Percentiles rank a stretch among this genome's conserved stretches.
phyloP scores from a whole-genome alignment of 192 early-diverging fungal genomes.

The Linnemannia elongata region DNA sequence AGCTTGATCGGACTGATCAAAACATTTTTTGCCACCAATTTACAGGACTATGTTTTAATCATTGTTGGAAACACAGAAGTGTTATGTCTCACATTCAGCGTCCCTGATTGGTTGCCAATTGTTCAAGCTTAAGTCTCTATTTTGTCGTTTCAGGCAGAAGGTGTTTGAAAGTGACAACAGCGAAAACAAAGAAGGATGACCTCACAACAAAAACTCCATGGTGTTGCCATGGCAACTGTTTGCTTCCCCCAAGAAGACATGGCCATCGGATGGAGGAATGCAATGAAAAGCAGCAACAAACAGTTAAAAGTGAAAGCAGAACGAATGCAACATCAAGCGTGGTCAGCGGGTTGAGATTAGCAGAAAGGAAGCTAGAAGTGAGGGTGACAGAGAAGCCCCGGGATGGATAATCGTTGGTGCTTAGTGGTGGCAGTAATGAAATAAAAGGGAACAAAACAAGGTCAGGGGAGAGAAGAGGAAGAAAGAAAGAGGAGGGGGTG shows the following conservation, averaged over 20 bases:
- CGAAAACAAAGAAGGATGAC: too few species aligned
- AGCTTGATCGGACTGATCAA: background rate
- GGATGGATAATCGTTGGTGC: background rate
- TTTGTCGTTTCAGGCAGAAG: background rate
- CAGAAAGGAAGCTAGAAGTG: too few species aligned
- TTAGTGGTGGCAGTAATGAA: background rate
- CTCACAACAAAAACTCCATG: too few species aligned
- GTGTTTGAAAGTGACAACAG: background rate
- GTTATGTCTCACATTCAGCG: background rate
- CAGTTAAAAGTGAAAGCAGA: too few species aligned
- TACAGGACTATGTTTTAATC: background rate
- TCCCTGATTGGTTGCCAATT: background rate
- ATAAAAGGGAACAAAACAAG: background rate
- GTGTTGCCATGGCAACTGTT: too few species aligned
- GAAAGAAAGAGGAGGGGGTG: background rate
- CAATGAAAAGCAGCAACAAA: too few species aligned
- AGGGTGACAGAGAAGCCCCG: background rate
- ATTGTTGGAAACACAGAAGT: background rate
- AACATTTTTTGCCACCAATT: slow-evolving; percentile 1
- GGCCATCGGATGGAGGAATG: too few species aligned
- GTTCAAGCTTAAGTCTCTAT: background rate
- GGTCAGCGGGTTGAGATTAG: too few species aligned
- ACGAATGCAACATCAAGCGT: too few species aligned
- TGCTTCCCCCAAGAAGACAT: too few species aligned
- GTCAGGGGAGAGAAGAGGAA: background rate